These are phyloP conservation scores for Pelargonium exstipulatum DNA, from an alignment of 441 rosid species.

Conservation along the genomic window DNA sequence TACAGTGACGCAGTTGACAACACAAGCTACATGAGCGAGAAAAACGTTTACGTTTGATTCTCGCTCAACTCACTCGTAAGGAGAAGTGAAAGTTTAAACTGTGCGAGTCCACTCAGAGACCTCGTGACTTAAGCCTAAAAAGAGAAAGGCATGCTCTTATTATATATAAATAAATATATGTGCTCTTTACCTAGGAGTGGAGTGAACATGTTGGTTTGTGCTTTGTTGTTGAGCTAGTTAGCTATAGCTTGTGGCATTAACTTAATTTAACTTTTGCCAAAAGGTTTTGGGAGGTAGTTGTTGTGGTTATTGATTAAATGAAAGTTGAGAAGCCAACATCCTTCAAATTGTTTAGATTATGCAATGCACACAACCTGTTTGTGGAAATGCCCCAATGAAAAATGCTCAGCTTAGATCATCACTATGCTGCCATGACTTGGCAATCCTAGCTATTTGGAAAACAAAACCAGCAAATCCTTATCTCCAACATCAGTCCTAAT, in stretches of 20 bases:
- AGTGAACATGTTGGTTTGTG: slow-evolving; percentile 13
- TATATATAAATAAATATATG: too few species aligned
- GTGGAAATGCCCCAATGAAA: not conserved
- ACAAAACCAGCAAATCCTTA: slow-evolving; percentile 12
- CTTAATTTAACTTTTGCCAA: slow-evolving; percentile 19
- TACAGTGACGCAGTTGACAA: slow-evolving; percentile 18
- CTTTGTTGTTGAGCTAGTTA: slow-evolving; percentile 8
- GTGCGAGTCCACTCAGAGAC: too few species aligned
- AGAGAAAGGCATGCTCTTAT: too few species aligned
- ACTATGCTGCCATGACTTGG: slow-evolving; percentile 21
- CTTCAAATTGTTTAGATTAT: slow-evolving; percentile 15
- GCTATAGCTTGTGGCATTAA: not conserved
- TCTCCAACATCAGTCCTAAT: slow-evolving; percentile 15
- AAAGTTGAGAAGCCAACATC: slow-evolving; percentile 16
- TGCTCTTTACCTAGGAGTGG: too few species aligned
- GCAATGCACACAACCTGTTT: slow-evolving; percentile 28
- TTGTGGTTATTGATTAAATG: not conserved
- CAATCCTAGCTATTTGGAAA: slow-evolving; percentile 18
- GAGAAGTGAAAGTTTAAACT: too few species aligned
- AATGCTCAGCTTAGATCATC: slow-evolving; percentile 5
- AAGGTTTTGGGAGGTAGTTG: slow-evolving; percentile 21
- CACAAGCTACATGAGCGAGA: too few species aligned
- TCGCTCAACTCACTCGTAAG: too few species aligned
- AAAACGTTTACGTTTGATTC: too few species aligned
- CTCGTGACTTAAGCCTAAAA: too few species aligned